Percentiles rank a stretch among this genome's conserved stretches.
Conservation (phyloP, 306 rosid species). For the Datisca glomerata region DNA sequence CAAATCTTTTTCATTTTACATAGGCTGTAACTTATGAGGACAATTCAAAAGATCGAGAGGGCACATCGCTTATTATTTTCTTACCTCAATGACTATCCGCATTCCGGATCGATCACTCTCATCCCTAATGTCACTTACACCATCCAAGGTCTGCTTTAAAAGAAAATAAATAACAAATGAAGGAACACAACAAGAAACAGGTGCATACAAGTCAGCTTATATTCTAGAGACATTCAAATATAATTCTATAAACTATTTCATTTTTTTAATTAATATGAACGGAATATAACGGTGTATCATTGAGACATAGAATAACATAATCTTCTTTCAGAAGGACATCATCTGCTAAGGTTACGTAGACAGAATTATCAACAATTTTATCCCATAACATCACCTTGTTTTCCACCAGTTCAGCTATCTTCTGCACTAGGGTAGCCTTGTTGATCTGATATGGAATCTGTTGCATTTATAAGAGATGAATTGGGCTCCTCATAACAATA, state of each 20-base stretch:
- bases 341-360: too few relatives aligned
- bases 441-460: conserved; percentile 95
- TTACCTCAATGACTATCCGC: conserved; percentile 92
- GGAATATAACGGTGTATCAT: too few relatives aligned
- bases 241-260: too few relatives aligned
- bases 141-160: conserved; percentile 63
- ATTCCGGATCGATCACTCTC: conserved; percentile 97
- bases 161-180: background rate
- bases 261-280: too few relatives aligned
- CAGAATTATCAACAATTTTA: conserved; percentile 1
- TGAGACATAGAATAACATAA: too few relatives aligned
- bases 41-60: conserved; percentile 3
- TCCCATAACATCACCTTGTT: conserved; percentile 43
- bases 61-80: background rate
- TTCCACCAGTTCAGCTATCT: conserved; percentile 95
- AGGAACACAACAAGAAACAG: too few relatives aligned
- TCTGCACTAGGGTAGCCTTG: conserved; percentile 81
- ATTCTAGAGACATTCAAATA: too few relatives aligned
- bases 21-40: too few relatives aligned
- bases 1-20: too few relatives aligned
- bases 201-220: too few relatives aligned
- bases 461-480: conserved; percentile 16
- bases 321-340: too few relatives aligned
- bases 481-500: conserved; percentile 7
- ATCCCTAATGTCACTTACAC: conserved; percentile 89